Evolutionary conservation across 306 rosid species (phyloP), one percentile per base, ranked within the genome.

Genomic region (Lathyrus tuberosus): DNA sequence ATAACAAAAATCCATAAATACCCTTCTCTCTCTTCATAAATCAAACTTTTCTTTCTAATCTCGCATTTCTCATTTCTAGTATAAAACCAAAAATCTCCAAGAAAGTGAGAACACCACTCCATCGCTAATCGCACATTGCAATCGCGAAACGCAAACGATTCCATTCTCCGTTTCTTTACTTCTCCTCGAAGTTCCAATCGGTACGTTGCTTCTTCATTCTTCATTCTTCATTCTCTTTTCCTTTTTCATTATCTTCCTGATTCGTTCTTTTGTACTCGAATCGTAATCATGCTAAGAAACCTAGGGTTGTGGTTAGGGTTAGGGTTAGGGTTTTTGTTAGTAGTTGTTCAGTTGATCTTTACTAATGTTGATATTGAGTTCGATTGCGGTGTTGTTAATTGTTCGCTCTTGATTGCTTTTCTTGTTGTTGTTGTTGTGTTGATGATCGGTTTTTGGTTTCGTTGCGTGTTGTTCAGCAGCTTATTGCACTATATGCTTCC

Each of bases 401-500:
- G 5, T 43, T 35, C 35, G 53, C 65, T 37, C 10, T 66, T 77
- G 65, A 71, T 80, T 77, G 53, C 56, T 37, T 75, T 81, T 41
- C 3, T 76, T 46, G 71, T 81, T 28, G 11, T 76, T 47, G 65
- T 70, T 79, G 76, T 26, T 76, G 11, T 76, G 71, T 62, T 76
- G 79, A 72, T 83, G 78, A 48, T 66, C 74, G 40, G 41, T 77
- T 87, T 69, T 75, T 73, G 53, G 76, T 87, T 69, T 73, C 71
- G 63, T 83, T 47, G 76, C 69, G 30, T 75, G 78, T 85, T 75
- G 79, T 85, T 72, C 84, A 84, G 91, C 88, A 86, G 92, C 73
- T 79, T 76, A 82, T 84, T 82, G 91, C 80, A 84, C 97, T 90
- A 79, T 90, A 93, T 93, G 98, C 97, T 93, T 90, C 97, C 97